These are phyloP conservation scores for Zalaria sp. DNA, from an alignment of 2,329 filamentous ascomycete species.

Conservation along the genomic window DNA sequence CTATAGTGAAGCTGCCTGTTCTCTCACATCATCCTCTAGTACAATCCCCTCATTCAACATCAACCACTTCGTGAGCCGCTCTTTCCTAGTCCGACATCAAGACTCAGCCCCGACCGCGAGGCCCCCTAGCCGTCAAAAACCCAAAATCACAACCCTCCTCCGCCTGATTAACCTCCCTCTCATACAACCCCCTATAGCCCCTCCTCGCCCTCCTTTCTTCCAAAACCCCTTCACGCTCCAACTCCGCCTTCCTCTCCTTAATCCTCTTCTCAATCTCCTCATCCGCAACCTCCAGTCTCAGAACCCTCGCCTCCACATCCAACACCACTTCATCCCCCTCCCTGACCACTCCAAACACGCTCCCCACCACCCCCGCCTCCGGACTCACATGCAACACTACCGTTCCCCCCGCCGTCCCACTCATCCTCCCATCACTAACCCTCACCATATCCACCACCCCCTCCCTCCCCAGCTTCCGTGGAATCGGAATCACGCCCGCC, in stretches of 20 bases:
- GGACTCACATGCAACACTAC: slow-evolving; percentile 40
- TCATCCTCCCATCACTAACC: slow-evolving; percentile 41
- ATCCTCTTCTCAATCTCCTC: slow-evolving; percentile 27
- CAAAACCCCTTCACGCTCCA: slow-evolving; percentile 14
- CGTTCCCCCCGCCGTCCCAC: slow-evolving; percentile 40
- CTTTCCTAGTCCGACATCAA: too few species aligned
- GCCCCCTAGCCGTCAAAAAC: slow-evolving; percentile 32
- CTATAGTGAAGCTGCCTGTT: too few species aligned
- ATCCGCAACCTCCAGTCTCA: slow-evolving; percentile 28
- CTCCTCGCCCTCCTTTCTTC: slow-evolving; percentile 22
- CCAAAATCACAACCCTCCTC: slow-evolving; percentile 47
- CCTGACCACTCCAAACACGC: slow-evolving; percentile 32
- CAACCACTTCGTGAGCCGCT: too few species aligned
- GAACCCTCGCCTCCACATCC: slow-evolving; percentile 26
- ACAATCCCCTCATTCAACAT: too few species aligned
- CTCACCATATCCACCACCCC: slow-evolving; percentile 40
- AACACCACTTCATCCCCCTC: too few species aligned
- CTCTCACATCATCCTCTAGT: too few species aligned
- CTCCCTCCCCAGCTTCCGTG: slow-evolving; percentile 30
- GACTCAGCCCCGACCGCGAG: too few species aligned
- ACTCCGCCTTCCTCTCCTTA: slow-evolving; percentile 11
- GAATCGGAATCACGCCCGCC: slow-evolving; percentile 36
- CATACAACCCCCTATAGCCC: slow-evolving; percentile 46
- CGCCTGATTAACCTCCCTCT: slow-evolving; percentile 45
- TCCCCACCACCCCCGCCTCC: slow-evolving; percentile 33